These are phyloP conservation scores for Evernia prunastri DNA, from an alignment of 495 filamentous ascomycete genomes.

Conservation along the genomic window DNA sequence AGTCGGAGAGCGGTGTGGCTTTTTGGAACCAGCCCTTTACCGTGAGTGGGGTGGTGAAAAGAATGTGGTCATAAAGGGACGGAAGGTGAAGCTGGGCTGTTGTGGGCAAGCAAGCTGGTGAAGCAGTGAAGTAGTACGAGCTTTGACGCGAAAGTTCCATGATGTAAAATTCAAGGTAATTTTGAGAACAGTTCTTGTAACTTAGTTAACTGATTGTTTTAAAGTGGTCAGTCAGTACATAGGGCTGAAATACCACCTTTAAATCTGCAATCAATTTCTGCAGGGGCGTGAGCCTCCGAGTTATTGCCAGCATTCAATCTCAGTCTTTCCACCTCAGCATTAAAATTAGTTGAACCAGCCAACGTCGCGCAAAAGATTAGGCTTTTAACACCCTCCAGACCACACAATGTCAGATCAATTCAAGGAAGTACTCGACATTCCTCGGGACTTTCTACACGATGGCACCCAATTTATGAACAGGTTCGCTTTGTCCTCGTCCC, in stretches of 20 bases:
- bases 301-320: not conserved
- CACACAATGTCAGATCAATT: slow-evolving; percentile 63
- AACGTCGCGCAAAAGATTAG: not conserved
- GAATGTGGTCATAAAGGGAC: not conserved
- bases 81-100: slow-evolving; percentile 4
- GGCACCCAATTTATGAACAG: slow-evolving; percentile 73
- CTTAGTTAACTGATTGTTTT: too few species aligned
- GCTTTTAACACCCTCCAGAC: not conserved
- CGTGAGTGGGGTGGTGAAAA: not conserved
- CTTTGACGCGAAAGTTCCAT: not conserved
- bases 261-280: too few species aligned
- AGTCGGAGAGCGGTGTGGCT: not conserved
- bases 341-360: not conserved
- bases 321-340: not conserved
- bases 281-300: too few species aligned
- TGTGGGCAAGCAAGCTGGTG: not conserved
- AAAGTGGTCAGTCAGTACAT: too few species aligned
- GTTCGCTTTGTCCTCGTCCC: slow-evolving; percentile 7
- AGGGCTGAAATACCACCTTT: too few species aligned
- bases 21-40: not conserved
- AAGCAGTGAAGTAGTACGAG: not conserved
- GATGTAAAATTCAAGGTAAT: not conserved
- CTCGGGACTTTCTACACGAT: slow-evolving; percentile 74
- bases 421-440: slow-evolving; percentile 73
- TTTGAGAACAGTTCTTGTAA: not conserved